Conservation (phyloP, 768 basidiomycete genomes). For the Dentipellis fragilis region DNA sequence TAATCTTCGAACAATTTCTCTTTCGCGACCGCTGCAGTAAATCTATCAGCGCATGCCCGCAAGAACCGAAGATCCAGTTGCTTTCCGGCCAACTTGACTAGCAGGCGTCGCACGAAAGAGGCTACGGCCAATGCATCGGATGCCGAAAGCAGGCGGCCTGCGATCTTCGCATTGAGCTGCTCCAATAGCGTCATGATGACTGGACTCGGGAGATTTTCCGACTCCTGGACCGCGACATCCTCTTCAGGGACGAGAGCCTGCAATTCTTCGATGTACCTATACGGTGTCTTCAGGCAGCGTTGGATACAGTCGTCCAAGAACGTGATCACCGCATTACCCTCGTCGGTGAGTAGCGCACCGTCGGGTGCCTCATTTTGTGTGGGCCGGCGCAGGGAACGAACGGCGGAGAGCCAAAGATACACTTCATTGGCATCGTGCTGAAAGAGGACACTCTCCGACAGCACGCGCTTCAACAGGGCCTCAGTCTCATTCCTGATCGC, state of each 20-base stretch:
- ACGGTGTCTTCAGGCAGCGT: slow-evolving; percentile 72
- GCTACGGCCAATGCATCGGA: slow-evolving; percentile 56
- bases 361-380: slow-evolving; percentile 37
- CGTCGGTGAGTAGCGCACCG: slow-evolving; percentile 41
- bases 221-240: slow-evolving; percentile 9
- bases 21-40: slow-evolving; percentile 25
- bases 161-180: slow-evolving; percentile 61
- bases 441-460: slow-evolving; percentile 69
- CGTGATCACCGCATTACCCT: slow-evolving; percentile 41
- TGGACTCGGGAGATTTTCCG: slow-evolving; percentile 48
- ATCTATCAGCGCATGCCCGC: slow-evolving; percentile 20
- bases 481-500: slow-evolving; percentile 44
- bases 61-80: slow-evolving; percentile 34
- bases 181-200: slow-evolving; percentile 75
- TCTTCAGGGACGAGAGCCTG: slow-evolving; percentile 21
- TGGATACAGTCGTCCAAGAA: slow-evolving; percentile 87
- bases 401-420: slow-evolving; percentile 57
- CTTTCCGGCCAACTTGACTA: slow-evolving; percentile 48
- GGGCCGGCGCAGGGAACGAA: slow-evolving; percentile 38
- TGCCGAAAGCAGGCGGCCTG: slow-evolving; percentile 39
- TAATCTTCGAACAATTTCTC: slow-evolving; percentile 24
- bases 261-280: slow-evolving; percentile 76
- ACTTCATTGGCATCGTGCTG: slow-evolving; percentile 68
- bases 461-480: slow-evolving; percentile 50
- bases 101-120: slow-evolving; percentile 53